Evolutionary conservation across 495 filamentous ascomycete genomes (phyloP).

Genomic region (Penicillium lividum): DNA sequence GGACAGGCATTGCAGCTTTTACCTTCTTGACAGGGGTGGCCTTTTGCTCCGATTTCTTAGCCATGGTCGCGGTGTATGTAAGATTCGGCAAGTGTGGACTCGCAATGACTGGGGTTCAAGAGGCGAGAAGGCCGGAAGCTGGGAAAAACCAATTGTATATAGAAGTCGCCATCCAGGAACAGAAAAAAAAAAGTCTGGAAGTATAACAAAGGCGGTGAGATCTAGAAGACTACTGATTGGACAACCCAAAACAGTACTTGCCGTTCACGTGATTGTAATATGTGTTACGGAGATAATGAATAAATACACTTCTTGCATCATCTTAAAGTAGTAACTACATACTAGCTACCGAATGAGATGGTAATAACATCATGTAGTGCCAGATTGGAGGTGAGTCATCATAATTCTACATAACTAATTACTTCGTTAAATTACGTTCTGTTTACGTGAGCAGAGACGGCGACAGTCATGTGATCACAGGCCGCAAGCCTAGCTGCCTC

Average conservation of each 20-base stretch:
- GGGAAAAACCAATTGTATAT: conserved; percentile 9
- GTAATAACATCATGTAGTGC: too few species aligned
- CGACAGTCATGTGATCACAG: too few species aligned
- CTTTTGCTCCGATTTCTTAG: conserved; percentile 31
- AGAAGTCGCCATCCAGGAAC: conserved; percentile 27
- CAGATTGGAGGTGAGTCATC: too few species aligned
- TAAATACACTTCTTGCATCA: too few species aligned
- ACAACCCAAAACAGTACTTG: neutral
- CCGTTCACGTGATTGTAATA: neutral
- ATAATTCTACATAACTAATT: too few species aligned
- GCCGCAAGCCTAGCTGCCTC: too few species aligned
- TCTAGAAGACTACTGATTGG: conserved; percentile 24
- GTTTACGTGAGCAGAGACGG: too few species aligned
- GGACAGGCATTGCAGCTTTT: conserved; percentile 12
- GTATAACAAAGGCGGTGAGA: conserved; percentile 31
- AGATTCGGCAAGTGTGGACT: neutral
- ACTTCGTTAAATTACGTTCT: too few species aligned
- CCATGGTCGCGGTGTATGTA: conserved; percentile 32
- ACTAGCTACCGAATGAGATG: too few species aligned
- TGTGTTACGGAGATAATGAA: neutral
- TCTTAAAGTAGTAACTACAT: too few species aligned
- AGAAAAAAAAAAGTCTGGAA: conserved; percentile 33
- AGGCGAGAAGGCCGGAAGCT: conserved; percentile 5
- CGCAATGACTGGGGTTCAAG: conserved; percentile 3
- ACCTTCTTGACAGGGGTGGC: conserved; percentile 42